Base-by-base conservation (phyloP, 1,284 basidiomycete genomes). In the Farysia itapuensis region DNA sequence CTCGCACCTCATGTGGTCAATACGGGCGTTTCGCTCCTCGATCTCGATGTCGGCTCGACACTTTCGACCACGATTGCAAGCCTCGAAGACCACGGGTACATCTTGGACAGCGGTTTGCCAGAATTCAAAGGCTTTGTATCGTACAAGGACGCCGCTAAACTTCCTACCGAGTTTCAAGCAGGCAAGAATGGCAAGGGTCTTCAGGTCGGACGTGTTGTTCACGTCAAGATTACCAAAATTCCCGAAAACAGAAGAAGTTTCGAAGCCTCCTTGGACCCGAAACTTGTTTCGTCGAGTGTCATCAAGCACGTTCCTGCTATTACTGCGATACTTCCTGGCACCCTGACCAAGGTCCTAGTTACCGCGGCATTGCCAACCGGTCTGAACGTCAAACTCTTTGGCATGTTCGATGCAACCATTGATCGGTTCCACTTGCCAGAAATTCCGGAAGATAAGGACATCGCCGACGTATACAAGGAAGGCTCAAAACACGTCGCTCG, bases 1-100 rank as follows among this genome's bases (percentile, higher is more conserved):
- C 81, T 98, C 29, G 78, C 87, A 16, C 95, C 95, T 3, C 85
- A 86, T 61, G 84, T 85, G 67, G 87, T 98, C 53, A 97, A 98
- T 75, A 81, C 80, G 35, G 90, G 88, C 14, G 82, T 98, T 2
- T 82, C 82, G 16, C 88, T 87, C 75, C 79, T 81, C 4, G 95
- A 98, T 78, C 74, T 98, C 23, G 84, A 82, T 39, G 31, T 25
- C 4, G 70, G 73, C 26, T 69, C 53, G 30, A 36, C 70, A 12
- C 46, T 75, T 15, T 57, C 73, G 20, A 67, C 58, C 1, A 29
- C 67, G 19, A 54, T 76, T 22, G 85, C 87, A 77, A 89, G 87
- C 67, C 80, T 88, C 24, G 95, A 98, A 79, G 95, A 98, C 70
- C 90, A 96, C 77, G 94, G 94, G 1, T 97, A 94, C 78, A 84